Conservation (phyloP, 331 rosid species). For the Prunus yedoensis region DNA sequence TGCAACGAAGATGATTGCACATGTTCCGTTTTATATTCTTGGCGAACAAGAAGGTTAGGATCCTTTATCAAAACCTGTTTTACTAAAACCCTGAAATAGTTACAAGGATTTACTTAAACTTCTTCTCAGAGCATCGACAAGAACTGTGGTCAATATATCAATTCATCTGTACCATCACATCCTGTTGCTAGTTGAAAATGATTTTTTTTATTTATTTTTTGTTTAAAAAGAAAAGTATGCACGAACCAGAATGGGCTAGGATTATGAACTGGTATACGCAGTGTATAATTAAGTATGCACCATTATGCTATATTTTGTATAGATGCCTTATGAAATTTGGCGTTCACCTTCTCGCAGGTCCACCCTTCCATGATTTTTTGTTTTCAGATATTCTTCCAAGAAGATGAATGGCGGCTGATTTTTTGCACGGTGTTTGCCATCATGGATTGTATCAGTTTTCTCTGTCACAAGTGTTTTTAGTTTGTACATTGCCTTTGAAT, state of each 20-base stretch:
- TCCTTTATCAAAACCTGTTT: neutral
- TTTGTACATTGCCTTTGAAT: neutral
- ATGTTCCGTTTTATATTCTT: conserved; percentile 86
- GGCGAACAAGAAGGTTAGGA: conserved; percentile 74
- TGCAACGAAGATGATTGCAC: conserved; percentile 79
- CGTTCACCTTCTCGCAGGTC: conserved; percentile 56
- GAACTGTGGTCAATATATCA: neutral
- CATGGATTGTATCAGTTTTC: neutral
- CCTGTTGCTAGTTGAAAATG: neutral
- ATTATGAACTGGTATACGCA: too few relatives aligned
- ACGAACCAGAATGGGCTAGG: too few relatives aligned
- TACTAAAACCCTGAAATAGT: neutral
- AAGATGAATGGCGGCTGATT: conserved; percentile 33
- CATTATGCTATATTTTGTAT: neutral
- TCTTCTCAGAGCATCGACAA: neutral
- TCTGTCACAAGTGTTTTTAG: too few relatives aligned
- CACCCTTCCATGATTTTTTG: conserved; percentile 88
- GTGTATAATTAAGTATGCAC: neutral
- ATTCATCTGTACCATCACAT: neutral
- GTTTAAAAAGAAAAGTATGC: too few relatives aligned
- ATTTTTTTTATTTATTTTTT: neutral
- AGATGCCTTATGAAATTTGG: conserved; percentile 17
- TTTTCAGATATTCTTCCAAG: conserved; percentile 70
- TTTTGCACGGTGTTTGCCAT: neutral
- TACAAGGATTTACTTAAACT: neutral